Evolutionary conservation across 139 green algal genomes (phyloP).

Genomic region (Chlorella sp.): DNA sequence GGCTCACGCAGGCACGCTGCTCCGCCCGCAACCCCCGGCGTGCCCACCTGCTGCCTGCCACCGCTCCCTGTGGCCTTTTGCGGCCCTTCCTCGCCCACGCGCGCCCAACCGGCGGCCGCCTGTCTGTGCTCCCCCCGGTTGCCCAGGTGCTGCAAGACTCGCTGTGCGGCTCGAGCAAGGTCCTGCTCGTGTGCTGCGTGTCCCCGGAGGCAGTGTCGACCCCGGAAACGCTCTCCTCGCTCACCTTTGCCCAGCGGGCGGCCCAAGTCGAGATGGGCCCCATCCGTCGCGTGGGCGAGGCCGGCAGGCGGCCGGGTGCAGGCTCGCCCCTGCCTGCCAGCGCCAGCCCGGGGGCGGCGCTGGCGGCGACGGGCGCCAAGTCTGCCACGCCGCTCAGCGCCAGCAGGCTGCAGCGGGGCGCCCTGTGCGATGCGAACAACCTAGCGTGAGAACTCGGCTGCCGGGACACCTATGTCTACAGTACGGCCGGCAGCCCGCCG

Average conservation of each 20-base stretch:
- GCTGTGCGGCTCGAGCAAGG: conserved; percentile 48
- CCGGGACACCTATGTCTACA: no score
- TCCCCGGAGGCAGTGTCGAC: conserved; percentile 48
- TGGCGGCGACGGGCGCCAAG: not conserved
- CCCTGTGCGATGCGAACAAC: conserved; percentile 11
- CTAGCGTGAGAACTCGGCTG: not conserved
- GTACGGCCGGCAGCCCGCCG: no score
- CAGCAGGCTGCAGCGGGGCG: not conserved
- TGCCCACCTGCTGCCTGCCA: not conserved
- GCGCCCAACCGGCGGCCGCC: not conserved
- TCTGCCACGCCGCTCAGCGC: conserved; percentile 14
- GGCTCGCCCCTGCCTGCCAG: not conserved
- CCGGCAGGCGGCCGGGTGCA: not conserved
- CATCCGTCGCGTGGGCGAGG: not conserved
- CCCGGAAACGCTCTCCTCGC: conserved; percentile 64
- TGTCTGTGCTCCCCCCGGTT: not conserved
- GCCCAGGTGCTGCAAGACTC: conserved; percentile 41
- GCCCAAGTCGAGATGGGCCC: conserved; percentile 29
- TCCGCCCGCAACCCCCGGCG: not conserved
- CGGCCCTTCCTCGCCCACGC: not conserved
- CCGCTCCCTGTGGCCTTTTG: not conserved
- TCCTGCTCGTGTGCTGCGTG: conserved; percentile 70
- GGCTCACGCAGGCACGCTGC: conserved; percentile 76
- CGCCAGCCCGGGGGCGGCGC: not conserved
- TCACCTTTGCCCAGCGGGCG: conserved; percentile 71